Evolutionary conservation across 345 rosid species (phyloP).

Genomic region (Litchi chinensis): DNA sequence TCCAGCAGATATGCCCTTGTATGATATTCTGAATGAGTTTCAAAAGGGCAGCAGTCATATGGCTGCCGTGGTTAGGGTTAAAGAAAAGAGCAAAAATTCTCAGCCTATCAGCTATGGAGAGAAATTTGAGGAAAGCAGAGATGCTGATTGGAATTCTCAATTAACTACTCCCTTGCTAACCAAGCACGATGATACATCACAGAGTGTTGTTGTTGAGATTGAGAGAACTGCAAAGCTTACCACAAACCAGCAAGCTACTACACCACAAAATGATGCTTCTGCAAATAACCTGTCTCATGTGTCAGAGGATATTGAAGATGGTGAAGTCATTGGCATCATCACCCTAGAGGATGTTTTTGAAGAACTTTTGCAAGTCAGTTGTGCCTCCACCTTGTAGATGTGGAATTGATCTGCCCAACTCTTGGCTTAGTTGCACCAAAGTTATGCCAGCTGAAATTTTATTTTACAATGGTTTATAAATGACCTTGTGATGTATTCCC

Average conservation of each 20-base stretch:
- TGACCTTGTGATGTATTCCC: constrained; percentile 24
- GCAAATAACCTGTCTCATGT: constrained; percentile 32
- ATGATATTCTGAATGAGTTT: constrained; percentile 84
- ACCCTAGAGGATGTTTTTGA: constrained; percentile 86
- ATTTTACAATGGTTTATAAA: background rate
- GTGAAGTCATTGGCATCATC: constrained; percentile 81
- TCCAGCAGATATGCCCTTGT: constrained; percentile 82
- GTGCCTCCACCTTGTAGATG: background rate
- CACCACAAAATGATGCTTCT: constrained; percentile 30
- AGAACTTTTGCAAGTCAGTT: constrained; percentile 77
- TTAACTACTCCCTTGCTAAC: constrained; percentile 53
- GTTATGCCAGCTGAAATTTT: constrained; percentile 8
- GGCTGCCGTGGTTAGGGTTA: constrained; percentile 82
- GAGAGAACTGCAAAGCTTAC: constrained; percentile 44
- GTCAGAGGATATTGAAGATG: constrained; percentile 70
- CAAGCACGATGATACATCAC: constrained; percentile 41
- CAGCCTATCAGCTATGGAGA: constrained; percentile 33
- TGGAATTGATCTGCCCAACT: constrained; percentile 1
- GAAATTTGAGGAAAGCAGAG: constrained; percentile 36
- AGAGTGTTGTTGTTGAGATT: constrained; percentile 48
- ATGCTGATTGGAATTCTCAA: constrained; percentile 30
- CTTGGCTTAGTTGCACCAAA: constrained; percentile 3
- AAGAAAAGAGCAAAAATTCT: constrained; percentile 36
- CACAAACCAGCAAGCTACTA: constrained; percentile 33
- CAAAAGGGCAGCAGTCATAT: constrained; percentile 91